Base-by-base conservation (phyloP, 169 alveolate species). In the Plasmodium gonderi region DNA sequence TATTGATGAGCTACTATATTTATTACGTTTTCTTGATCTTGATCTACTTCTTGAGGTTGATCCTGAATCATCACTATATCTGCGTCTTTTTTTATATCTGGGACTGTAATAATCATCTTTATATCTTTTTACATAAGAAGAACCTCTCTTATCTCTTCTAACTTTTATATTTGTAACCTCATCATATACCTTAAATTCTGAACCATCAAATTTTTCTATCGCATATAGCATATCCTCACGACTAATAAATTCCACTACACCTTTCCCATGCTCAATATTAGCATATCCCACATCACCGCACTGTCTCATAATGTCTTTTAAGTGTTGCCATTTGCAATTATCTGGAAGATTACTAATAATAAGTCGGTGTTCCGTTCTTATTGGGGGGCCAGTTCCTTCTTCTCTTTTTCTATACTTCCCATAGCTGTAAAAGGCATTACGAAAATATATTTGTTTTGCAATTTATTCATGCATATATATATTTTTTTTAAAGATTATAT, bases 211-310 rank as follows among this genome's bases (percentile, higher is more conserved):
- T 54, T 94, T 90, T 69, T 94, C 94, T 20, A 95, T 77, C 12
- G 97, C 97, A 60, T 95, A 92, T 81, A 87, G 51, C 97, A 95
- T 94, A 65, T 95, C 97, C 31, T 94, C 95, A 60, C 80, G 69
- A 51, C 89, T 81, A 38, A 94, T 74, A 82, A 67, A 95, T 60
- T 95, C 97, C 64, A 95, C 97, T 49, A 85, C 78, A 76, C 97
- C 97, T 74, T 91, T 89, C n/a, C 97, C 97, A 54, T 77, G 80
- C 68, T 91, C 92, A 45, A 95, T 95, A 77, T 94, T 93, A 42
- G 96, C 97, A 92, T 91, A 95, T 31, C 98, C 98, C 31, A 95
- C 97, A 44, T 95, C 96, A 44, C 98, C 98, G 67, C 96, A 95
- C 80, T 78, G 94, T 76, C 97, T 76, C 95, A 96, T 92, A 90